phyloP scores from a whole-genome alignment of 305 asterid species.

The Fraxinus floribunda region DNA sequence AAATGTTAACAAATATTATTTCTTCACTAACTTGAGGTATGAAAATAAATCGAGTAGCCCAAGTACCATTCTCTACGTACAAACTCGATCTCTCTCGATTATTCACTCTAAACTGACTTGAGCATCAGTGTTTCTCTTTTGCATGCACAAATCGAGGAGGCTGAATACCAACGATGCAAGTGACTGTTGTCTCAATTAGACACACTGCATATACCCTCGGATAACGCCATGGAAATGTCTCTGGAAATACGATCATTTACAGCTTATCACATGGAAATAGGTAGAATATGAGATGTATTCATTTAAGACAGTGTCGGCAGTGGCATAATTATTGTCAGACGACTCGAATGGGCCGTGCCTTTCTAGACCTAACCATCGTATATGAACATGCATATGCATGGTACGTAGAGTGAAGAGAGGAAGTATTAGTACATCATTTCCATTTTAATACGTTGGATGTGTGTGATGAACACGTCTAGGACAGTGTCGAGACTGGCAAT shows the following conservation, averaged over 20 bases:
- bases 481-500: not conserved
- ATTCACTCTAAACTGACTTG: not conserved
- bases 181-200: not conserved
- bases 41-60: not conserved
- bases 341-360: not conserved
- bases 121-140: not conserved
- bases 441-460: not conserved
- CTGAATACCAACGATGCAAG: not conserved
- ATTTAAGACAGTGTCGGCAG: not conserved
- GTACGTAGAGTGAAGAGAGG: not conserved
- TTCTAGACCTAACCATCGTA: too few species aligned
- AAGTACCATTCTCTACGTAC: not conserved
- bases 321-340: not conserved
- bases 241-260: not conserved
- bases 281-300: not conserved
- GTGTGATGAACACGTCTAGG: not conserved
- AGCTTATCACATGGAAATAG: not conserved
- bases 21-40: not conserved
- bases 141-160: not conserved
- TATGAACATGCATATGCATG: not conserved
- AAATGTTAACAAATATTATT: too few species aligned
- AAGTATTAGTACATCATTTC: not conserved
- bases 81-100: too few species aligned
- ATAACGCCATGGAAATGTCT: not conserved
- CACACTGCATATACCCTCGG: not conserved